Evolutionary conservation across 805 yeast genomes (phyloP).

Genomic region (Soucietia sequanensis): DNA sequence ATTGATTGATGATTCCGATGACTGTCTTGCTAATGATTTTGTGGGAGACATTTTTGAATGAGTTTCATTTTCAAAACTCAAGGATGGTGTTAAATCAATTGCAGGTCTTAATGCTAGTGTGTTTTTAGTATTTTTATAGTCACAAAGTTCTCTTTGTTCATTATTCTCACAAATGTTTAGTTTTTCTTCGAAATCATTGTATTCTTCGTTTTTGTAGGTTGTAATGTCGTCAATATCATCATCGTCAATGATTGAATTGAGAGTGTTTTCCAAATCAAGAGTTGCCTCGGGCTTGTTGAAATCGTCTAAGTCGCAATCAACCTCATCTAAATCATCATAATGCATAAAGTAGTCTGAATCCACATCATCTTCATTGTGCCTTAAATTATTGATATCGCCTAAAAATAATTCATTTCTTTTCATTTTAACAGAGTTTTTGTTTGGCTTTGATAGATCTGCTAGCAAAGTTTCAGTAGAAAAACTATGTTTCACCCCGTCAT

Average conservation of each 20-base stretch:
- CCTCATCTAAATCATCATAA: constrained; percentile 5
- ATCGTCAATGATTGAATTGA: too few species aligned
- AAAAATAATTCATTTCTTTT: constrained; percentile 17
- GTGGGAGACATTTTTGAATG: constrained; percentile 1
- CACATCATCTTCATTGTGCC: constrained; percentile 27
- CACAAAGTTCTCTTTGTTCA: too few species aligned
- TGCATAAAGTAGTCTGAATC: too few species aligned
- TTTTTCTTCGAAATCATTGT: background rate
- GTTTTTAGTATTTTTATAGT: too few species aligned
- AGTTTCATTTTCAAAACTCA: background rate
- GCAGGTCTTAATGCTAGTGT: constrained; percentile 1
- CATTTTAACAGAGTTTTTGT: constrained; percentile 1
- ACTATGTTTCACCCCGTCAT: too few species aligned
- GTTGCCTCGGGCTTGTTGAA: background rate
- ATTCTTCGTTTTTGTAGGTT: too few species aligned
- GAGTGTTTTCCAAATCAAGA: background rate
- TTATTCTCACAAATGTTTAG: background rate
- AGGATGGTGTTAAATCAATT: background rate
- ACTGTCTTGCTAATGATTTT: constrained; percentile 5
- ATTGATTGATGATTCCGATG: constrained; percentile 10
- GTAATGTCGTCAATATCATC: too few species aligned
- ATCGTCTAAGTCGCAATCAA: background rate
- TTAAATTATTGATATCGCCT: constrained; percentile 21
- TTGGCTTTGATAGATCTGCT: background rate
- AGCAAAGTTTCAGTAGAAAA: too few species aligned